These are phyloP conservation scores for Venustampulla echinocandica DNA, from an alignment of 495 filamentous ascomycete species.

Conservation along the genomic window DNA sequence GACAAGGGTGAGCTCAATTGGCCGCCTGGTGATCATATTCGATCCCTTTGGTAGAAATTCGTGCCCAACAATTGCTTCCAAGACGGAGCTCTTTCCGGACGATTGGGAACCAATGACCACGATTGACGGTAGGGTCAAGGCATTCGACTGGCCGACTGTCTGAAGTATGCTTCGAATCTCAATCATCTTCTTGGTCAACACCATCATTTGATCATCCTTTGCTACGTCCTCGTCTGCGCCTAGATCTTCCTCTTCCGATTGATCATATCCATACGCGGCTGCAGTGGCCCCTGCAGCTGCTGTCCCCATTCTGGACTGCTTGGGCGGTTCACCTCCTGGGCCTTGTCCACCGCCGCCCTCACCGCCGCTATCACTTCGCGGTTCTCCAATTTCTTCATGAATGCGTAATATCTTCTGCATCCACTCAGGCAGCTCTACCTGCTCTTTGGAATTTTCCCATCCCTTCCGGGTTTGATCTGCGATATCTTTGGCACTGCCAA, in stretches of 20 bases:
- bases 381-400: slow-evolving; percentile 42
- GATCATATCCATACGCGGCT: slow-evolving; percentile 68
- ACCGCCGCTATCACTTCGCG: no score
- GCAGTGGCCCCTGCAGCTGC: slow-evolving; percentile 52
- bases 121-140: slow-evolving; percentile 84
- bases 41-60: slow-evolving; percentile 95
- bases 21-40: slow-evolving; percentile 96
- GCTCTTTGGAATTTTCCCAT: slow-evolving; percentile 75
- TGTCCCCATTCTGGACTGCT: slow-evolving; percentile 54
- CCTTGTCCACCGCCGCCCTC: slow-evolving; percentile 36
- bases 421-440: slow-evolving; percentile 77
- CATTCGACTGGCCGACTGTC: slow-evolving; percentile 80
- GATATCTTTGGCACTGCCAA: slow-evolving; percentile 60
- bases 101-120: slow-evolving; percentile 98
- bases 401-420: slow-evolving; percentile 61
- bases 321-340: slow-evolving; percentile 41
- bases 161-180: slow-evolving; percentile 90
- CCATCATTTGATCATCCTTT: slow-evolving; percentile 98
- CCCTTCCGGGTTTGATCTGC: slow-evolving; percentile 70
- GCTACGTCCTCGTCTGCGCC: slow-evolving; percentile 50
- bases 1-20: slow-evolving; percentile 93
- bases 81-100: slow-evolving; percentile 93
- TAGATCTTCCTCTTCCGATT: slow-evolving; percentile 56
- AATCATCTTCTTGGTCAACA: slow-evolving; percentile 98
- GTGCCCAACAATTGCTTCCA: slow-evolving; percentile 96